Evolutionary conservation across 768 basidiomycete genomes (phyloP).

Genomic region (Russula griseocarnosa): DNA sequence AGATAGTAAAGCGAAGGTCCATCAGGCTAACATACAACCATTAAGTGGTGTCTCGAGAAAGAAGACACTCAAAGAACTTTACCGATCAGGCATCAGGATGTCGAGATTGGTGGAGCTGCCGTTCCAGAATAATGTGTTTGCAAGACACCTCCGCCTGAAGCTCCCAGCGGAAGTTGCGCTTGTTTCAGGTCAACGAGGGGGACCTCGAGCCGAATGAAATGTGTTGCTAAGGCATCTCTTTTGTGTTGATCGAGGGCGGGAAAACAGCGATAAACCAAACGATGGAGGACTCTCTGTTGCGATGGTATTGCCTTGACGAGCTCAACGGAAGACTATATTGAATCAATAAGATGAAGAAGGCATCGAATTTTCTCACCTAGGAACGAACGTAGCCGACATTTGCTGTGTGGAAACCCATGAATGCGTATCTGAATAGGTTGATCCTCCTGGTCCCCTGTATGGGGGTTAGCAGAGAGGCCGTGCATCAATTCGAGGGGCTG

Average conservation of each 20-base stretch:
- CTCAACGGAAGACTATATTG: constrained; percentile 22
- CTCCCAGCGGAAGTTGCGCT: not conserved
- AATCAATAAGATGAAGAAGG: constrained; percentile 2
- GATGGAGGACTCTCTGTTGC: constrained; percentile 23
- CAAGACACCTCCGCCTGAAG: not conserved
- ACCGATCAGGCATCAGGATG: constrained; percentile 26
- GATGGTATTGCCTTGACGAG: constrained; percentile 22
- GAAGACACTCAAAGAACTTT: not conserved
- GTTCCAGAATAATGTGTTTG: not conserved
- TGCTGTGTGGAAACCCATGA: constrained; percentile 42
- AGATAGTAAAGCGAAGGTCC: constrained; percentile 52
- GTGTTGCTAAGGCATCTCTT: not conserved
- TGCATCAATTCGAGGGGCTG: constrained; percentile 19
- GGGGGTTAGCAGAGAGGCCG: not conserved
- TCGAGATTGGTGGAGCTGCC: constrained; percentile 19
- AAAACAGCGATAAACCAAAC: constrained; percentile 22
- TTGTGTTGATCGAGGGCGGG: not conserved
- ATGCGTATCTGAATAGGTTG: constrained; percentile 42
- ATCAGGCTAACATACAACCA: constrained; percentile 30
- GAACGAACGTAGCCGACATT: constrained; percentile 42
- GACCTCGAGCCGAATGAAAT: constrained; percentile 23
- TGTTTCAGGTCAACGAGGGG: constrained; percentile 15
- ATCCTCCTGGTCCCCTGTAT: constrained; percentile 35
- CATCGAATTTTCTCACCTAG: constrained; percentile 40
- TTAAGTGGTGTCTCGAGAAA: not conserved